phyloP scores from a whole-genome alignment of 1,284 basidiomycete species.

The Puccinia triticina region DNA sequence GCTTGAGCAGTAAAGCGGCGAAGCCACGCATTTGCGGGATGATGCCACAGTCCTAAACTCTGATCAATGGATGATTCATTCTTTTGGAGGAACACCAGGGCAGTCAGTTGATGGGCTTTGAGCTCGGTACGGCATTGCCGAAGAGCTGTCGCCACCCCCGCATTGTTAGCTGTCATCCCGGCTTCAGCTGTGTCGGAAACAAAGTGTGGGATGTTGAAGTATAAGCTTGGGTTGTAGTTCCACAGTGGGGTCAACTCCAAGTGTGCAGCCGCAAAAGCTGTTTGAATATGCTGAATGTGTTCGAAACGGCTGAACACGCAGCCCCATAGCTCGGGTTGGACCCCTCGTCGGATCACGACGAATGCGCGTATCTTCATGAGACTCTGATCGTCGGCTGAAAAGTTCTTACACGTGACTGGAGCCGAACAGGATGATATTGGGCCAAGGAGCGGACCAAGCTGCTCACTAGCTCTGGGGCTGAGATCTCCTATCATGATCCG shows the following conservation, averaged over 20 bases:
- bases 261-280: background rate
- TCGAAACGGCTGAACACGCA: background rate
- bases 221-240: conserved; percentile 1
- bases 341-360: background rate
- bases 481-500: background rate
- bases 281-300: background rate
- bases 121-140: background rate
- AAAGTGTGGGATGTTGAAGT: too few relatives aligned
- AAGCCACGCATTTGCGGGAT: background rate
- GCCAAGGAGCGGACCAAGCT: background rate
- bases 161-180: too few relatives aligned
- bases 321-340: background rate
- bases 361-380: background rate
- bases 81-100: background rate
- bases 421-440: background rate
- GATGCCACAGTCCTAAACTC: background rate
- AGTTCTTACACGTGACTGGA: background rate
- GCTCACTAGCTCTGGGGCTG: background rate
- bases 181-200: background rate
- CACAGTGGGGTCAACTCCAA: background rate
- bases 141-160: background rate
- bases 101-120: background rate
- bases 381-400: background rate
- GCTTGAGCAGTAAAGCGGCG: too few relatives aligned
- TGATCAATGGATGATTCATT: background rate